A percentile compares a stretch with the other conserved stretches of the same genome.
These are phyloP conservation scores for Novakomyces olei DNA, from an alignment of 805 yeast species.

Conservation along the genomic window DNA sequence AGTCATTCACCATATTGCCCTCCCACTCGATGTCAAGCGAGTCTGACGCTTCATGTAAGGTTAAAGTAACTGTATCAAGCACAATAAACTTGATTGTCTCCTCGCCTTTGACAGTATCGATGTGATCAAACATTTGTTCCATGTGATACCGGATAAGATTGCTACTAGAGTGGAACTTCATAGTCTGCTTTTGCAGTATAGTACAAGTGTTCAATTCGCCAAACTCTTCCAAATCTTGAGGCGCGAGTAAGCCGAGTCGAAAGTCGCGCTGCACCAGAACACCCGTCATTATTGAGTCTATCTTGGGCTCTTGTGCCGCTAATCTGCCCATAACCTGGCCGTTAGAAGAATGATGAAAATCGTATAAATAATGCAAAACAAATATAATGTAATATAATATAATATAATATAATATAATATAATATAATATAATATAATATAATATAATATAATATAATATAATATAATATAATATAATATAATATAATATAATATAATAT, in stretches of 20 bases:
- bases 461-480: too few relatives aligned
- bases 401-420: too few relatives aligned
- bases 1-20: constrained; percentile 71
- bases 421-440: too few relatives aligned
- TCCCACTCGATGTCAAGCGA: constrained; percentile 67
- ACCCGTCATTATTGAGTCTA: constrained; percentile 41
- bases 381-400: too few relatives aligned
- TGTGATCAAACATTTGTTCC: constrained; percentile 82
- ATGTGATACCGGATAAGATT: constrained; percentile 73
- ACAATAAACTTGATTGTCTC: constrained; percentile 26
- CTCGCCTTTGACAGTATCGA: constrained; percentile 22
- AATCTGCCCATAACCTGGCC: constrained; percentile 39
- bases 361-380: too few relatives aligned
- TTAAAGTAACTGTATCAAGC: constrained; percentile 42
- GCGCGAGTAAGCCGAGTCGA: constrained; percentile 58
- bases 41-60: constrained; percentile 22
- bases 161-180: constrained; percentile 59
- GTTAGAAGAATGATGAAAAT: too few relatives aligned
- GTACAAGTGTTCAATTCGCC: constrained; percentile 70
- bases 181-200: constrained; percentile 57
- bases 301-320: constrained; percentile 26
- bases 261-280: constrained; percentile 80
- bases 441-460: too few relatives aligned
- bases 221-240: constrained; percentile 73
- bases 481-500: too few relatives aligned